Conservation (phyloP, 1,284 basidiomycete species). For the Ganoderma leucocontextum region DNA sequence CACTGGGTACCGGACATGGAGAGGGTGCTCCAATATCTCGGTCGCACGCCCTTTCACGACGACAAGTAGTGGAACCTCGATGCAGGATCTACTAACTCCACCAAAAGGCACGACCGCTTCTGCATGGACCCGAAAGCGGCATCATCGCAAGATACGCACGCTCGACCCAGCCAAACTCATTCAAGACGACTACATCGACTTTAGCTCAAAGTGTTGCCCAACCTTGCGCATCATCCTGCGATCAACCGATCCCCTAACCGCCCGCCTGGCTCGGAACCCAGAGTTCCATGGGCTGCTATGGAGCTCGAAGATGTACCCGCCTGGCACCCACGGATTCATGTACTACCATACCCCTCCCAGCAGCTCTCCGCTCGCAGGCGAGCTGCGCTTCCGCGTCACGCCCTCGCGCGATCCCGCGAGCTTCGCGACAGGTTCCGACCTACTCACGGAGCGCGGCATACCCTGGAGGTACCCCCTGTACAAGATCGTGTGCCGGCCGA, state of each 20-base stretch:
- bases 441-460: background rate
- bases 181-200: conserved; percentile 38
- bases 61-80: no score
- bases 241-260: no score
- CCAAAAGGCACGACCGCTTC: no score
- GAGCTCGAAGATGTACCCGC: background rate
- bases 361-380: background rate
- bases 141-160: conserved; percentile 27
- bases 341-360: background rate
- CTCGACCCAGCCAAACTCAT: conserved; percentile 29
- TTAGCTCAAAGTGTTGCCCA: conserved; percentile 8
- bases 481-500: background rate
- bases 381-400: conserved; percentile 1
- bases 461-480: background rate
- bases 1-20: no score
- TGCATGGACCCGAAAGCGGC: no score
- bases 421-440: background rate
- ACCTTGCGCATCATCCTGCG: background rate
- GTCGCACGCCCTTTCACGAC: no score
- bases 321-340: background rate
- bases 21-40: no score
- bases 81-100: no score
- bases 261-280: background rate
- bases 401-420: background rate
- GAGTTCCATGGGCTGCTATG: background rate